Evolutionary conservation across 2,329 filamentous ascomycete species (phyloP), one percentile per base, ranked within the genome.

Genomic region (Botrytis paeoniae): DNA sequence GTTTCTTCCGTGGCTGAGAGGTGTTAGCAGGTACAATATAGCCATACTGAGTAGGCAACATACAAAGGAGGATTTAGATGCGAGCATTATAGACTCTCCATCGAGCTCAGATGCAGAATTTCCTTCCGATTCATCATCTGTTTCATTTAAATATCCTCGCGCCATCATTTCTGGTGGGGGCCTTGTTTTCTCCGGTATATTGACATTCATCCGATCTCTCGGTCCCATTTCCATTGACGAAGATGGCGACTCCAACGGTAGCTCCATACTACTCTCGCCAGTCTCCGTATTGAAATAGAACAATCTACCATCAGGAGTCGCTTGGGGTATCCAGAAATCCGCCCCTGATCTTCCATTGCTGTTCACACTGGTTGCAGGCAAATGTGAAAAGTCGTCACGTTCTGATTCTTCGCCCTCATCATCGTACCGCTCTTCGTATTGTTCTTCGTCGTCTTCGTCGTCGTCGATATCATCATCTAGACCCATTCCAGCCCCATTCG

Each of bases 281-380:
- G 96, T 99, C 84, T 98, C 90, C 75, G 95, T 98, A 82, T 99
- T 99, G 87, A 97, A 98, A 84, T 98, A 99, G 83, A 97, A 99
- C 37, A 99, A 84, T 73, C 95, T 89, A 71, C 96, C 96, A 81
- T 98, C 95, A 1, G 93, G 89, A 0, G 96, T 99, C 22, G 95
- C 96, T 84, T 99, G 96, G 29, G 96, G 96, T 77, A 99, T 97
- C 96, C 96, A 99, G 81, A 97, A 99, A 77, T 97, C 95, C 63
- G 95, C 94, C 81, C 95, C 91, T 78, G 96, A 95, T 80, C 93
- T 92, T 79, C 91, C 91, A 75, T 83, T 86, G 75, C 82, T 83
- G 63, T 87, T 87, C 32, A 86, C 86, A 68, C 90, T 90, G 79
- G 97, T 93, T 68, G 94, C 87, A 9, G 92, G 91, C 68, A 93